Evolutionary conservation across 352 stramenopile genomes (phyloP).

Genomic region (Thalassiosira mediterranea): DNA sequence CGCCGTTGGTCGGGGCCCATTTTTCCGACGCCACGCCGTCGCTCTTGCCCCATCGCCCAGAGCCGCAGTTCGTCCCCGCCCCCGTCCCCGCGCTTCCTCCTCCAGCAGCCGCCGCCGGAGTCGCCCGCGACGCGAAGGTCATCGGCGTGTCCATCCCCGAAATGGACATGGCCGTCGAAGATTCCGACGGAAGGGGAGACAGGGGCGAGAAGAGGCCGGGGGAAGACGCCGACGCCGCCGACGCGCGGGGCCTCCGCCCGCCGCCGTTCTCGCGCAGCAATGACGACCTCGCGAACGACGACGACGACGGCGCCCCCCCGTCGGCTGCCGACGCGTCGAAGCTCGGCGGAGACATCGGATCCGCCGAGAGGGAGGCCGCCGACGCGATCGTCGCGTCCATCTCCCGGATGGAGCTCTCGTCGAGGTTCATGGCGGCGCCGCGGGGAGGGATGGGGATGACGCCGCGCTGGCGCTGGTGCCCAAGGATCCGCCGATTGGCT

Average conservation of each 20-base stretch:
- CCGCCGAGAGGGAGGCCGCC: background rate
- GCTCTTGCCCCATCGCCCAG: constrained; percentile 1
- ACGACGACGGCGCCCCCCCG: too few relatives aligned
- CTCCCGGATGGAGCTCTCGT: constrained; percentile 35
- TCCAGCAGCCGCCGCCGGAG: too few relatives aligned
- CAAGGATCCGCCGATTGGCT: too few relatives aligned
- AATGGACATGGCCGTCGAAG: constrained; percentile 37
- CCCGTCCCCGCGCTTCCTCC: too few relatives aligned
- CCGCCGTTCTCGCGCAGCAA: background rate
- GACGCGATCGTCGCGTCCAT: constrained; percentile 4
- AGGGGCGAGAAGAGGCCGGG: constrained; percentile 16
- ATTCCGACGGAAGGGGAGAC: too few relatives aligned
- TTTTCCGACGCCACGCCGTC: background rate
- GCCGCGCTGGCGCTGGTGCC: background rate
- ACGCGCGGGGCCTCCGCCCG: constrained; percentile 2
- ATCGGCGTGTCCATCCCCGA: constrained; percentile 24
- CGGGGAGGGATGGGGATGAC: constrained; percentile 13
- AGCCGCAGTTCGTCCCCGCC: background rate
- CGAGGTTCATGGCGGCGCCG: constrained; percentile 42
- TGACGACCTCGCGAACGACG: constrained; percentile 4
- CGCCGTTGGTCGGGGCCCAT: background rate
- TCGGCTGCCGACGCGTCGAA: background rate
- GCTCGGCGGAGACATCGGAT: background rate
- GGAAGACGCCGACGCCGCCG: constrained; percentile 3
- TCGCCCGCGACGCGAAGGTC: constrained; percentile 1